Evolutionary conservation across 2,329 filamentous ascomycete genomes (phyloP), one percentile per base, ranked within the genome.

Genomic region (Bipolaris oryzae): DNA sequence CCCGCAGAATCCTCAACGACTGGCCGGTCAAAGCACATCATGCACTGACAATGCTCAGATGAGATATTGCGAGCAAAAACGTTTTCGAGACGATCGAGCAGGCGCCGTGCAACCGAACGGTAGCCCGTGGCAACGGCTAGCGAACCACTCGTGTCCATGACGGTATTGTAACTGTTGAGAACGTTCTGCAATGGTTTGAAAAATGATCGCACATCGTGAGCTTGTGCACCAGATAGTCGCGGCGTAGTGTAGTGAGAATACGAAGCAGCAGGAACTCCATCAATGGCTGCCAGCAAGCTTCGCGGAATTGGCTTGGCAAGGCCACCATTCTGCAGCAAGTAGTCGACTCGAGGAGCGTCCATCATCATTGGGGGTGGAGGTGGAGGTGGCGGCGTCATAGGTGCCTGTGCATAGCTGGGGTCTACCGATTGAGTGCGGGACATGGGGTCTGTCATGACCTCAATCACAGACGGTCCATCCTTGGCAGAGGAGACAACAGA

Each of bases 51-150:
- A n/a, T 89, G 87, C 69, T 96, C 88, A 0, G 87, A 87, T 0
- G 93, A 93, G 34, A 99, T 88, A 70, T 98, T 94, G 57, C 95
- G 85, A 2, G 92, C 93, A 76, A 99, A 98, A 7, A 99, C 92
- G 54, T 94, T 91, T 73, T 97, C 94, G 3, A 99, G 82, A 35
- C 95, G 87, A 76, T 99, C 94, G 5, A 98, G 84, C 21, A 98
- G 79, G 49, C 93, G 86, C 5, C 95, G 87, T 3, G 95, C 95
- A n/a, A 98, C 90, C 0, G 94, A 97, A 51, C 91, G 87, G 75
- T 98, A 96, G 5, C 95, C 95, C 0, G 94, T 98, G 15, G 95
- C 95, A 1, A 98, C 95, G 2, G 95, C 95, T 5, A 99, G 80
- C 0, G 94, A 98, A 3, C 95, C 95, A 66, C 90, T 91, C 61